Conservation (phyloP, 148 eudicot genomes). For the Fagopyrum esculentum region DNA sequence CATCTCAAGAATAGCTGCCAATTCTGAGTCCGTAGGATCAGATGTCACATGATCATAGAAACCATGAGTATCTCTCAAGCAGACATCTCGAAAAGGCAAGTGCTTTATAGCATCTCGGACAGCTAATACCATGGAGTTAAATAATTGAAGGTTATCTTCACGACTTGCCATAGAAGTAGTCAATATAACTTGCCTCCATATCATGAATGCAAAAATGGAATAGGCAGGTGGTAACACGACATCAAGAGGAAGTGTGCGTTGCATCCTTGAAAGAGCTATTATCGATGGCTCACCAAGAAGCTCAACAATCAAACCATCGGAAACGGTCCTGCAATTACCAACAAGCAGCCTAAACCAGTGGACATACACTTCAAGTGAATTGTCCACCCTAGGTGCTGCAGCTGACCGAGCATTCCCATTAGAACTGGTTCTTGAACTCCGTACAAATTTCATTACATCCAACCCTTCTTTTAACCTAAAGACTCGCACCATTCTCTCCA, state of each 20-base stretch:
- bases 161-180: conserved; percentile 36
- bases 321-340: conserved; percentile 85
- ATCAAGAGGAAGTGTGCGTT: conserved; percentile 68
- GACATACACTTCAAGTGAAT: conserved; percentile 64
- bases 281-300: conserved; percentile 92
- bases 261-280: conserved; percentile 86
- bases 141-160: conserved; percentile 60
- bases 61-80: conserved; percentile 66
- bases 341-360: conserved; percentile 96
- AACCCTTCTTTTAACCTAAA: conserved; percentile 83
- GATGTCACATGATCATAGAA: conserved; percentile 63
- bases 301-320: conserved; percentile 80
- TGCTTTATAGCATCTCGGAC: conserved; percentile 78
- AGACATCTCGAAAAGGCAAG: conserved; percentile 87
- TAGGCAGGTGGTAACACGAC: conserved; percentile 87
- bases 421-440: conserved; percentile 64
- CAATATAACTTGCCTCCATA: conserved; percentile 80
- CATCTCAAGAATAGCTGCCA: conserved; percentile 67
- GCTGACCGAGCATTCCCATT: conserved; percentile 76
- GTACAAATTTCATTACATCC: conserved; percentile 68
- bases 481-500: conserved; percentile 88
- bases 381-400: conserved; percentile 60
- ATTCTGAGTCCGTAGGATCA: conserved; percentile 76
- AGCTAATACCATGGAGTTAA: conserved; percentile 50
- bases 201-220: conserved; percentile 73